These are phyloP conservation scores for Yamadazyma akitaensis DNA, from an alignment of 805 yeast genomes.

Conservation along the genomic window DNA sequence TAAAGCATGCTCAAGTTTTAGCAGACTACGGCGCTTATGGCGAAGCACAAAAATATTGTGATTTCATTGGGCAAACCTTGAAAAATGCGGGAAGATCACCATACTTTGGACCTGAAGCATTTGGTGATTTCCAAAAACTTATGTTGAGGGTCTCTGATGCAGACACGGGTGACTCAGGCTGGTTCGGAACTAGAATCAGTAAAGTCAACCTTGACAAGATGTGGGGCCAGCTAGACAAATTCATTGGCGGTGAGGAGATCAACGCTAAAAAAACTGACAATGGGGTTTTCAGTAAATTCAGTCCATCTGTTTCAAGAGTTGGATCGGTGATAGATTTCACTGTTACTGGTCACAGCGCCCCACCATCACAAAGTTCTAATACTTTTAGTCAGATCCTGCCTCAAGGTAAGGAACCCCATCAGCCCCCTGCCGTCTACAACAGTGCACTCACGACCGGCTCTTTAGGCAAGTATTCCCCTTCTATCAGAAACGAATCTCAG, in stretches of 20 bases:
- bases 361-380: neutral
- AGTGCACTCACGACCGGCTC: neutral
- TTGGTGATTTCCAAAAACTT: conserved; percentile 34
- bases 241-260: conserved; percentile 77
- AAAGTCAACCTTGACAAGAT: conserved; percentile 74
- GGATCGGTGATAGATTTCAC: conserved; percentile 38
- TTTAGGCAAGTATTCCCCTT: conserved; percentile 6
- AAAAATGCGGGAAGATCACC: conserved; percentile 31
- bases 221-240: conserved; percentile 87
- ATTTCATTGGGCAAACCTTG: conserved; percentile 32
- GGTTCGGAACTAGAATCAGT: conserved; percentile 60
- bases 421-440: neutral
- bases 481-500: conserved; percentile 1
- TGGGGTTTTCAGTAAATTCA: conserved; percentile 68
- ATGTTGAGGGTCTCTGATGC: conserved; percentile 46
- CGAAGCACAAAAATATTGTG: conserved; percentile 64
- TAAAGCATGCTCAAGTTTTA: conserved; percentile 64
- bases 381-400: conserved; percentile 8
- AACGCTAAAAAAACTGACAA: conserved; percentile 36
- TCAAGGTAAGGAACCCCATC: neutral
- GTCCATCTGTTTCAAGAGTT: conserved; percentile 64
- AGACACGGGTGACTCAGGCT: conserved; percentile 48
- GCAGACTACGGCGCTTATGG: conserved; percentile 61
- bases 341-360: conserved; percentile 7
- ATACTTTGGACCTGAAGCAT: conserved; percentile 19